Base-by-base conservation (phyloP, 805 yeast species). In the Candida berthetii region DNA sequence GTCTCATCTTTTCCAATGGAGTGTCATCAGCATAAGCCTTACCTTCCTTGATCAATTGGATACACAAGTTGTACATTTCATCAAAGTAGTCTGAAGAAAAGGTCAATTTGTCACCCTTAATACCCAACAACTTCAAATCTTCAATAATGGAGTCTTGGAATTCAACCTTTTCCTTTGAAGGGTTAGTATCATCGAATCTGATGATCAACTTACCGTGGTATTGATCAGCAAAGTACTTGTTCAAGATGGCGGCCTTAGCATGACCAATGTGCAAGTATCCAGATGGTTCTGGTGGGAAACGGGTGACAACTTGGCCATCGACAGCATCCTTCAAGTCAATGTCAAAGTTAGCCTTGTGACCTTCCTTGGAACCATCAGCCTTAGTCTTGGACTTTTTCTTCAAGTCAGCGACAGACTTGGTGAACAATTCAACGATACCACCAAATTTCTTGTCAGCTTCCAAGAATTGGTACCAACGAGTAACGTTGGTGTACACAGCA, bases 251-350 rank as follows among this genome's bases (percentile, higher is more conserved):
- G 47, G 99, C 99, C 68, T 93, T 93, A 46, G 96, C 99, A 62
- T 93, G 99, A 53, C 99, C 97, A 66, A 89, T 89, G 66, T 89
- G 97, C 65, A 89, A 74, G 65, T 87, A 89, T 68, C 97, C 97
- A 67, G 93, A 84, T 43, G 97, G 97, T 71, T 89, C 97, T 48
- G 97, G 97, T 40, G 96, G 99, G 80, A 93, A 93, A 70, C 99
- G 85, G 41, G 99, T 95, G 41, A 95, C 98, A 43, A 93, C 99
- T 66, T 90, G 72, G 50, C 99, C 99, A 43, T 84, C 80, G 57
- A 76, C 80, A 44, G 99, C 99, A 61, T 81, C 95, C 45, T 85
- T 85, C 51, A 93, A 78, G 57, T 87, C 93, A 57, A 93, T 93
- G 62, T 90, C 97, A 53, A 85, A 93, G 65, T 85, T 90, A 48